These are phyloP conservation scores for Leccinum subgranulosum DNA, from an alignment of 768 basidiomycete genomes.

Conservation along the genomic window DNA sequence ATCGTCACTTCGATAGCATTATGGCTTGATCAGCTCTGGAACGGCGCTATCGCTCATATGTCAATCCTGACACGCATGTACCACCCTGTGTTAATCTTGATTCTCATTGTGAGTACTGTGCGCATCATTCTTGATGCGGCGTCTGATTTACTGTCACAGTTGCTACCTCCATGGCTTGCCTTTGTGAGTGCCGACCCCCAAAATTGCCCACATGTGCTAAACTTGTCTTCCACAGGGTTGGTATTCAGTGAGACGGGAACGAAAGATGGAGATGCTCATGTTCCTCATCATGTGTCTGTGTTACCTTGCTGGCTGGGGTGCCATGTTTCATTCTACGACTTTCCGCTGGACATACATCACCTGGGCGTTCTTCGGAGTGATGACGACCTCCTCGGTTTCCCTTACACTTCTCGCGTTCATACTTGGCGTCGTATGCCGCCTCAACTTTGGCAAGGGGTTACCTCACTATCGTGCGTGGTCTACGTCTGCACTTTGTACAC, in stretches of 20 bases:
- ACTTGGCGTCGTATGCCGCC: conserved; percentile 62
- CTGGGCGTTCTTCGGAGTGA: conserved; percentile 73
- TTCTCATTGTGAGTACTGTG: conserved; percentile 51
- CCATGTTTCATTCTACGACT: conserved; percentile 68
- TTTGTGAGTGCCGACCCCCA: conserved; percentile 35
- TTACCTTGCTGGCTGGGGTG: conserved; percentile 66
- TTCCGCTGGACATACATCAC: conserved; percentile 76
- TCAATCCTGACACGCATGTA: conserved; percentile 47
- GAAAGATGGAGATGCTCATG: conserved; percentile 51
- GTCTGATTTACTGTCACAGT: conserved; percentile 31
- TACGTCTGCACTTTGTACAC: not conserved
- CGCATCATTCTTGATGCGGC: not conserved
- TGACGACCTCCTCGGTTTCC: conserved; percentile 54
- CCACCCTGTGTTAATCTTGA: conserved; percentile 51
- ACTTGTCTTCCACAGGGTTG: conserved; percentile 50
- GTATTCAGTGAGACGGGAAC: conserved; percentile 70
- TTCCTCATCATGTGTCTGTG: conserved; percentile 61
- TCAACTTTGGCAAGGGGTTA: conserved; percentile 79
- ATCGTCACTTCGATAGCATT: conserved; percentile 64
- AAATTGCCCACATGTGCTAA: not conserved
- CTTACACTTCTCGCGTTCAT: conserved; percentile 54
- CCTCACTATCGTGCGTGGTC: conserved; percentile 55
- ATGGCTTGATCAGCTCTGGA: conserved; percentile 76
- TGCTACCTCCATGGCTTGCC: conserved; percentile 69
- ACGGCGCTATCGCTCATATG: conserved; percentile 58